phyloP scores from a whole-genome alignment of 257 asterid species.

The Solanum verrucosum region DNA sequence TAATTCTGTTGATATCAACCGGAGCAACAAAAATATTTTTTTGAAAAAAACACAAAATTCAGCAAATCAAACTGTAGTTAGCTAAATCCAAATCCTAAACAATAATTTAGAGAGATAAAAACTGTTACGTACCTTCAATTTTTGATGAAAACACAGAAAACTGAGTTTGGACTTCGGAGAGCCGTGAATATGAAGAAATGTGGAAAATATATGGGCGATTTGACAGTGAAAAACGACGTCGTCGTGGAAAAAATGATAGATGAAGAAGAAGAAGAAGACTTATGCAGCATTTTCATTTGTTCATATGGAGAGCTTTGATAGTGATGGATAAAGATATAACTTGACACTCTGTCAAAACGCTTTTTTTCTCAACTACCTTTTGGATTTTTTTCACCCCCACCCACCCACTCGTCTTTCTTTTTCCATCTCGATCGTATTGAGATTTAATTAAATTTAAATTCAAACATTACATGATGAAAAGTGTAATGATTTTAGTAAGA shows the following conservation, averaged over 20 bases:
- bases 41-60: background rate
- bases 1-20: background rate
- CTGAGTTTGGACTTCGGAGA: background rate
- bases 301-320: background rate
- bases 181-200: background rate
- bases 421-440: background rate
- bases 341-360: background rate
- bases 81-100: background rate
- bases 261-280: background rate
- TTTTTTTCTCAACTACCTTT: background rate
- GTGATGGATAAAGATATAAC: background rate
- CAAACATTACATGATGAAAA: background rate
- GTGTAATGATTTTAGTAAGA: no score
- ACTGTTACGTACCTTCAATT: background rate
- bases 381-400: background rate
- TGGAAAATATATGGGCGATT: background rate
- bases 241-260: background rate
- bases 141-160: background rate
- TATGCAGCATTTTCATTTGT: background rate
- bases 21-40: background rate
- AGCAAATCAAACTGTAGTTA: background rate
- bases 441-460: background rate
- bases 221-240: background rate
- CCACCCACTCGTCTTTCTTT: background rate
- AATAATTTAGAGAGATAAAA: background rate